These are phyloP conservation scores for Metarhizium sp. DNA, from an alignment of 2,329 filamentous ascomycete genomes.

Conservation along the genomic window DNA sequence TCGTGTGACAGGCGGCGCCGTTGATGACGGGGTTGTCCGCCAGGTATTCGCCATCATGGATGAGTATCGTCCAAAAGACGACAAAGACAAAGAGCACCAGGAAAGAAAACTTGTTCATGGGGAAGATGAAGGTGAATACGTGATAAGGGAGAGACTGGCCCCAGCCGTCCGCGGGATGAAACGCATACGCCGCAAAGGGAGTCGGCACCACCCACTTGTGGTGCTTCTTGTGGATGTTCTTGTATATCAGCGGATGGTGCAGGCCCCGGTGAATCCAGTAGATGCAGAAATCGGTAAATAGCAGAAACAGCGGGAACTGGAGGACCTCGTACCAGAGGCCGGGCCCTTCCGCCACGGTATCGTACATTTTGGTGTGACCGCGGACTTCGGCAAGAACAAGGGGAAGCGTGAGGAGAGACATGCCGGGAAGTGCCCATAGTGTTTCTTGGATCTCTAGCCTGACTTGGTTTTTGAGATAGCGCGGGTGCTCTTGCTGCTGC, in stretches of 20 bases:
- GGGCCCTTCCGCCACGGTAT: constrained; percentile 62
- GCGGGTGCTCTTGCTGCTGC: constrained; percentile 77
- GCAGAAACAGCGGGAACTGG: constrained; percentile 81
- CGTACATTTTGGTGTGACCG: constrained; percentile 81
- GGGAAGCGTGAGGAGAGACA: constrained; percentile 72
- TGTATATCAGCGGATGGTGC: constrained; percentile 50
- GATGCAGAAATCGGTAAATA: constrained; percentile 81
- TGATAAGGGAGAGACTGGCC: constrained; percentile 1
- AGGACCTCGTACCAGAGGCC: constrained; percentile 67
- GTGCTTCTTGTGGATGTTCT: constrained; percentile 4
- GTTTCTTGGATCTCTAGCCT: constrained; percentile 76
- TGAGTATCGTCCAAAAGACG: constrained; percentile 26
- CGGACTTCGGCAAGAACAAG: constrained; percentile 77
- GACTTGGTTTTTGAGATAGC: constrained; percentile 92
- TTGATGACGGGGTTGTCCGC: constrained; percentile 1
- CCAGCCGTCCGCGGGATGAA: constrained; percentile 2
- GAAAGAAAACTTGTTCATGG: constrained; percentile 1
- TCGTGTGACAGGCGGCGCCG: constrained; percentile 1
- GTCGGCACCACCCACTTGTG: constrained; percentile 4
- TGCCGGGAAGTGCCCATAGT: constrained; percentile 65
- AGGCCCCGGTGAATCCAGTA: constrained; percentile 79
- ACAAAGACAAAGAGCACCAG: constrained; percentile 28
- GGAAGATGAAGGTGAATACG: constrained; percentile 1
- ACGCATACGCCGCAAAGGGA: constrained; percentile 5
- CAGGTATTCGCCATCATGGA: not conserved